These are phyloP conservation scores for Penicillium argentinense DNA, from an alignment of 495 filamentous ascomycete genomes.

Conservation along the genomic window DNA sequence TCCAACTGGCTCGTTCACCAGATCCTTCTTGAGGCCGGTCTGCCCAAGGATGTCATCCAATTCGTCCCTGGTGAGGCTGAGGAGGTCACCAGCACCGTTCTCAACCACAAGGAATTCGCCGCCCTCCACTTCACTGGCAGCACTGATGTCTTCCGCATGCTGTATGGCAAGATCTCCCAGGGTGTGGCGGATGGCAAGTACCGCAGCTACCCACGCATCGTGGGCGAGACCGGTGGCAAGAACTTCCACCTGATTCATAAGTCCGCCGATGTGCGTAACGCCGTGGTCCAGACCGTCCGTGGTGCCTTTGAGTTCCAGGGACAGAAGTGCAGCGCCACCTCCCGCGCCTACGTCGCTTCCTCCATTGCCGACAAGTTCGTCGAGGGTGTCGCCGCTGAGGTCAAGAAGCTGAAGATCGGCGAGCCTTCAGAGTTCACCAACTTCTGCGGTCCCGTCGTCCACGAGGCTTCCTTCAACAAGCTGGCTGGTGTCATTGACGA, in stretches of 20 bases:
- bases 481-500: constrained; percentile 57
- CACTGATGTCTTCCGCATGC: constrained; percentile 76
- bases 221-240: constrained; percentile 86
- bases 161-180: constrained; percentile 73
- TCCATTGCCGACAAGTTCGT: constrained; percentile 70
- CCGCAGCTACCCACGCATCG: constrained; percentile 75
- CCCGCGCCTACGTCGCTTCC: constrained; percentile 68
- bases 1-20: constrained; percentile 79
- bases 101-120: constrained; percentile 70
- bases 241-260: constrained; percentile 82
- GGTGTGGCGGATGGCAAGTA: constrained; percentile 73
- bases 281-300: constrained; percentile 73
- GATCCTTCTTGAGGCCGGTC: constrained; percentile 78
- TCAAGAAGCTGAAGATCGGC: constrained; percentile 65
- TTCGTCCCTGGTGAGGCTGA: constrained; percentile 80
- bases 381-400: constrained; percentile 60
- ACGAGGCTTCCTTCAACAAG: constrained; percentile 55
- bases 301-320: constrained; percentile 86
- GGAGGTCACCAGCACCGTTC: constrained; percentile 69
- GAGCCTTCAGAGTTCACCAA: constrained; percentile 65
- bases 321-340: constrained; percentile 85
- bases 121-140: constrained; percentile 82
- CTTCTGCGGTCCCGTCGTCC: constrained; percentile 59
- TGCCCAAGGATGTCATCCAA: constrained; percentile 78
- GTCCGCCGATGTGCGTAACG: constrained; percentile 72